Evolutionary conservation across 2,329 filamentous ascomycete species (phyloP).

Genomic region (Penicillium sp.): DNA sequence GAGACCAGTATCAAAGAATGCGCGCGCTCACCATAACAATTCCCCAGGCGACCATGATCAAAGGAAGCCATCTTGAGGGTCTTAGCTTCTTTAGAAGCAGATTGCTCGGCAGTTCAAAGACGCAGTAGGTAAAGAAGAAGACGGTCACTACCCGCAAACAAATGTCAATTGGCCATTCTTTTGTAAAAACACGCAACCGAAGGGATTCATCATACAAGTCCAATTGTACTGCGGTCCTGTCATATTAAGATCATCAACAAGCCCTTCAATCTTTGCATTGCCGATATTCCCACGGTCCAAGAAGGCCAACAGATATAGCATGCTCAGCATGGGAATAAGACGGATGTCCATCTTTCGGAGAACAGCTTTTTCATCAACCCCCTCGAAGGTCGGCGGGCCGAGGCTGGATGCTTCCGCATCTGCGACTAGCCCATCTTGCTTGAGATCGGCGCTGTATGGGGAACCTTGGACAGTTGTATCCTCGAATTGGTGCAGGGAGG

Average conservation of each 20-base stretch:
- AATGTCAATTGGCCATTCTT: background rate
- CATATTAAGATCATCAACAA: conserved; percentile 32
- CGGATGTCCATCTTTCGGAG: conserved; percentile 33
- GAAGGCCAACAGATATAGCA: conserved; percentile 34
- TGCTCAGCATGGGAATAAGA: conserved; percentile 29
- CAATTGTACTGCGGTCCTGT: conserved; percentile 34
- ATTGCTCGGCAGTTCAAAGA: conserved; percentile 24
- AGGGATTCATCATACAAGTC: conserved; percentile 21
- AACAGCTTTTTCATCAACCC: conserved; percentile 20
- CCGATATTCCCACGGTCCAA: conserved; percentile 39
- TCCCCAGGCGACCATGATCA: conserved; percentile 47
- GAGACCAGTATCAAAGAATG: background rate
- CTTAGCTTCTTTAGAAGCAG: conserved; percentile 25
- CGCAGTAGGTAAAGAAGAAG: conserved; percentile 30
- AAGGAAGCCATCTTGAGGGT: conserved; percentile 32
- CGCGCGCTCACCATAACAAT: conserved; percentile 41
- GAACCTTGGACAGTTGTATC: background rate
- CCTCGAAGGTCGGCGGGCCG: conserved; percentile 6
- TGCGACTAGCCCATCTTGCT: conserved; percentile 9
- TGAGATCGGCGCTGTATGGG: background rate
- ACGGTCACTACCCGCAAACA: conserved; percentile 27
- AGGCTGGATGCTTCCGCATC: conserved; percentile 9
- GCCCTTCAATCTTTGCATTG: conserved; percentile 37
- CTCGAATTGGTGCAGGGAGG: conserved; percentile 11
- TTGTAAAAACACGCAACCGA: background rate